Base-by-base conservation (phyloP, 208 protist species). In the Tritrichomonas foetus region DNA sequence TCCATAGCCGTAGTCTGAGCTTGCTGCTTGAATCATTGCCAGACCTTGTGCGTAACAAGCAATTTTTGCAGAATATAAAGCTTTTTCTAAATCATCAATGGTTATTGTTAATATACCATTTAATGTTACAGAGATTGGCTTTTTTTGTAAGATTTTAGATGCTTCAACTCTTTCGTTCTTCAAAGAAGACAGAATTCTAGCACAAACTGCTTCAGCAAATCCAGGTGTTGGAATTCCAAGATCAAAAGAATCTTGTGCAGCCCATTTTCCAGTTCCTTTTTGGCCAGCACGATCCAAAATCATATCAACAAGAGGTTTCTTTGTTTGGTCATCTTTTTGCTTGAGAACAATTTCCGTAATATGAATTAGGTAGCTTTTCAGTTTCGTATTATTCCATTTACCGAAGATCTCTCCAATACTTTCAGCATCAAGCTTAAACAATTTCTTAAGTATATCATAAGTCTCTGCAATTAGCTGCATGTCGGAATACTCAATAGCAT, bases 401-500 rank as follows among this genome's bases (percentile, higher is more conserved):
- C 96, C 94, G 92, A 99, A 98, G 3, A 98, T 96, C 11, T 95
- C 95, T 25, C 95, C 96, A 55, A 99, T 95, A 95, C 99, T 96
- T 78, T 98, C 96, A 93, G 98, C 97, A 93, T 82, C 96, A 89
- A 99, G 95, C 27, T 95, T 80, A 36, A 96, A 96, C 39, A 98
- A 66, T 44, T 95, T 97, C 47, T 96, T 96, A 66, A 99, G 95
- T 22, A 99, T 93, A 93, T 97, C 95, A 96, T 98, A 99, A 0
- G 97, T 97, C 96, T 99, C 98, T 72, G 96, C 97, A 92, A 98
- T 97, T 3, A 97, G 41, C 96, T 99, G 98, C 97, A 99, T 98
- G 95, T 99, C 98, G 75, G 98, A 98, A 96, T 99, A 99, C 96
- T 99, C 98, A 66, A 99, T 99, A 84, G 98, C 98, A 95, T 99